phyloP scores from a whole-genome alignment of 2,329 filamentous ascomycete species.

The Colletotrichum caudatum region DNA sequence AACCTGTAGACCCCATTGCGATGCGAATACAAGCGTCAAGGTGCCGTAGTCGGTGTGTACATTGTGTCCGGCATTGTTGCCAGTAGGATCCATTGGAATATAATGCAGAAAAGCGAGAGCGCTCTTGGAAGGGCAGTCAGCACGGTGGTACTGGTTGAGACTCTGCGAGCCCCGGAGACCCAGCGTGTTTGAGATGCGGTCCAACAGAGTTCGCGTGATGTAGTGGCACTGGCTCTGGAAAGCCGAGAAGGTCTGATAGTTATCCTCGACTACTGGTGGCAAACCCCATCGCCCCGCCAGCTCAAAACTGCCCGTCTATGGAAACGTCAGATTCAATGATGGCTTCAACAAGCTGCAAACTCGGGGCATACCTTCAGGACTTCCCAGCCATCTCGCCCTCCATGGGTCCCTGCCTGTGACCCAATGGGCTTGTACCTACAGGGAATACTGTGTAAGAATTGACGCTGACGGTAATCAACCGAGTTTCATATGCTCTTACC shows the following conservation, averaged over 20 bases:
- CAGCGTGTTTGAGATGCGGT: conserved; percentile 1
- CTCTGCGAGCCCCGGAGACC: not conserved
- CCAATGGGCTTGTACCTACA: conserved; percentile 5
- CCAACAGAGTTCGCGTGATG: not conserved
- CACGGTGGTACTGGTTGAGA: not conserved
- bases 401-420: not conserved
- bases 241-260: not conserved
- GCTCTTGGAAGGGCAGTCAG: conserved; percentile 4
- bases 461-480: rapidly evolving
- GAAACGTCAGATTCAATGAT: not conserved
- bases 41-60: not conserved
- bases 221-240: conserved; percentile 17
- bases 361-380: not conserved
- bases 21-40: not conserved
- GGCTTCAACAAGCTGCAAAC: not conserved
- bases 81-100: not conserved
- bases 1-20: not conserved
- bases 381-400: conserved; percentile 5
- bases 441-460: not conserved
- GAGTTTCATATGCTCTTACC: not conserved
- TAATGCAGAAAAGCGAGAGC: conserved; percentile 10
- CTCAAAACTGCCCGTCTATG: conserved; percentile 4
- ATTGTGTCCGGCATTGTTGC: not conserved
- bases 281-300: not conserved
- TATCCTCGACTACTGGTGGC: conserved; percentile 1